Conservation (phyloP, 2,329 filamentous ascomycete species). For the Berkeleyomyces rouxiae region DNA sequence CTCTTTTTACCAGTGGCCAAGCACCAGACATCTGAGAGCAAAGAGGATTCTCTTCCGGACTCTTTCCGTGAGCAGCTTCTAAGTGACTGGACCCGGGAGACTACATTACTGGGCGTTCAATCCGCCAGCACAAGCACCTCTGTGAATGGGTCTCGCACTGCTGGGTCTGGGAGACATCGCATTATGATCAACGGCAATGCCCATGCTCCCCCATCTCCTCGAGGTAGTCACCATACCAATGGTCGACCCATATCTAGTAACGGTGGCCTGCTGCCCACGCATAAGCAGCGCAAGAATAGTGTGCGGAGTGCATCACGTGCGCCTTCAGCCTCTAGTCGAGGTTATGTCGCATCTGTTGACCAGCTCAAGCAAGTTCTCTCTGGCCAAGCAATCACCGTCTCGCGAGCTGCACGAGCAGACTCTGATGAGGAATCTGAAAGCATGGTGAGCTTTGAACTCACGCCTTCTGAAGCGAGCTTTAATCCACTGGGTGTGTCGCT, state of each 20-base stretch:
- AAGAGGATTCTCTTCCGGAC: slow-evolving; percentile 42
- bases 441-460: slow-evolving; percentile 53
- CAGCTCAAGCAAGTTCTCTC: slow-evolving; percentile 46
- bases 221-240: slow-evolving; percentile 30
- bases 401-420: slow-evolving; percentile 21
- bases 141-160: slow-evolving; percentile 56
- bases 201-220: slow-evolving; percentile 19
- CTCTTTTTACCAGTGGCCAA: slow-evolving; percentile 1
- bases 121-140: slow-evolving; percentile 57
- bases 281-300: slow-evolving; percentile 37
- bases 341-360: slow-evolving; percentile 42
- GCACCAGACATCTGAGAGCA: slow-evolving; percentile 16
- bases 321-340: slow-evolving; percentile 28
- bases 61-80: slow-evolving; percentile 60
- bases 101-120: slow-evolving; percentile 50
- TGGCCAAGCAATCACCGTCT: slow-evolving; percentile 28
- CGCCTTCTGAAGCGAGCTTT: slow-evolving; percentile 49
- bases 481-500: slow-evolving; percentile 25
- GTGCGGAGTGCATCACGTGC: slow-evolving; percentile 35
- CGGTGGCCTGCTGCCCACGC: slow-evolving; percentile 22
- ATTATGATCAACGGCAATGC: slow-evolving; percentile 40
- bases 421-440: slow-evolving; percentile 43
- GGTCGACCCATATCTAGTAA: slow-evolving; percentile 32
- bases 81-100: slow-evolving; percentile 62
- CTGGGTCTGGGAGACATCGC: slow-evolving; percentile 34